Conservation (phyloP, 2,329 filamentous ascomycete genomes). For the Rhynchosporium graminicola region DNA sequence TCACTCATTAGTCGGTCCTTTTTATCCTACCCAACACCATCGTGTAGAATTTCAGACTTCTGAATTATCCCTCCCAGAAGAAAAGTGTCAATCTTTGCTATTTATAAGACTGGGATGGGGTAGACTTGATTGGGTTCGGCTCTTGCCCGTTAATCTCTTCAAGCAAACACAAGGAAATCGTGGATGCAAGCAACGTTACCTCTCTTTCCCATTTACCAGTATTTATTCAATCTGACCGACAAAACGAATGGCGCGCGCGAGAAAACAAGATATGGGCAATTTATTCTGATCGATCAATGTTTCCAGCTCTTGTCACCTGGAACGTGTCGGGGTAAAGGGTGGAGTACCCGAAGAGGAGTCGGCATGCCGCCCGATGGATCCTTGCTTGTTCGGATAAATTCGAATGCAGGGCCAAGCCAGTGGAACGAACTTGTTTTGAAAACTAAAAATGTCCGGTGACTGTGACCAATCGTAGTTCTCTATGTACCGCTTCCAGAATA, state of each 20-base stretch:
- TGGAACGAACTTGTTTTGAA: conserved; percentile 2
- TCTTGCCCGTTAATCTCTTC: neutral
- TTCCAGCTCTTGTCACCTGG: neutral
- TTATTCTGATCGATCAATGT: too few species aligned
- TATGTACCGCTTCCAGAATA: neutral
- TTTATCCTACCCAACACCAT: neutral
- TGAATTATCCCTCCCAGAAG: neutral
- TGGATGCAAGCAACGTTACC: conserved; percentile 11
- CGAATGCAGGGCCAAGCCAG: neutral
- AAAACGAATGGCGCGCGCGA: neutral
- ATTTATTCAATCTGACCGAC: neutral
- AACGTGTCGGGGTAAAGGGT: neutral
- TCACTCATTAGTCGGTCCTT: conserved; percentile 7
- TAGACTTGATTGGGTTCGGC: neutral
- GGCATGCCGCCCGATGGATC: neutral
- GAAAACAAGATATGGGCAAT: neutral
- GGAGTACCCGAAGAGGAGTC: conserved; percentile 2
- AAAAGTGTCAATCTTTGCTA: neutral
- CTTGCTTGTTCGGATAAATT: conserved; percentile 9
- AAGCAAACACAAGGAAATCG: neutral
- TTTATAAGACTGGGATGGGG: neutral
- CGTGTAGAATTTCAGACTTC: too few species aligned
- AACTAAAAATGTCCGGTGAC: neutral
- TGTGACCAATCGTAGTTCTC: conserved; percentile 7
- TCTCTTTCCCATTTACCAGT: neutral